phyloP scores from a whole-genome alignment of 129 eudicot genomes.

The Mikania micrantha region DNA sequence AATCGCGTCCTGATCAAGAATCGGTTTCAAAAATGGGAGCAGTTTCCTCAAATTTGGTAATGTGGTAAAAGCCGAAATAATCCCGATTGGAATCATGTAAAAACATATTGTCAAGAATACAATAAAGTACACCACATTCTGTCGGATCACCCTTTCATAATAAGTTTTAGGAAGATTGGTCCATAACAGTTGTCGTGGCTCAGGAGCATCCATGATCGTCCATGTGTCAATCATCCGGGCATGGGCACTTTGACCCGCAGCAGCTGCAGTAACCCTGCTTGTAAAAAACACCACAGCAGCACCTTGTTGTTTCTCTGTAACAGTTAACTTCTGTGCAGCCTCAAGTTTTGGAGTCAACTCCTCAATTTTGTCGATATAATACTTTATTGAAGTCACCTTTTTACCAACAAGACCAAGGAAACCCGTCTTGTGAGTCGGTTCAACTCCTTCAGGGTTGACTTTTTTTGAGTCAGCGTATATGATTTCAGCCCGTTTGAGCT shows the following conservation, averaged over 20 bases:
- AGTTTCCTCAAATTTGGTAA: constrained; percentile 52
- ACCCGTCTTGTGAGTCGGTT: constrained; percentile 52
- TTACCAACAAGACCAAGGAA: constrained; percentile 67
- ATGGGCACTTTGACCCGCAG: constrained; percentile 81
- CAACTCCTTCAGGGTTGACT: constrained; percentile 45
- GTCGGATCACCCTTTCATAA: constrained; percentile 58
- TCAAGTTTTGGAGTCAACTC: constrained; percentile 68
- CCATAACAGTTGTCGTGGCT: constrained; percentile 76
- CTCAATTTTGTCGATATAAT: constrained; percentile 46
- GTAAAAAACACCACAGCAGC: constrained; percentile 72
- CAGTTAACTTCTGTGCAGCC: constrained; percentile 60
- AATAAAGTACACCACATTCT: constrained; percentile 49
- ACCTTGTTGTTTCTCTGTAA: constrained; percentile 57
- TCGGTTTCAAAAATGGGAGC: constrained; percentile 62
- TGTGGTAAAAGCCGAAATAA: constrained; percentile 78
- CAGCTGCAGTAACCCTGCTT: constrained; percentile 59
- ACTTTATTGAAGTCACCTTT: constrained; percentile 67
- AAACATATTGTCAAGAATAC: constrained; percentile 73
- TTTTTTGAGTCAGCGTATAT: constrained; percentile 50
- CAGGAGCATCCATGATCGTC: constrained; percentile 82
- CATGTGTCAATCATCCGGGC: constrained; percentile 67
- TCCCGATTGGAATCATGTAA: constrained; percentile 82
- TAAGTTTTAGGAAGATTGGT: constrained; percentile 52
- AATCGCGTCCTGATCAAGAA: constrained; percentile 30
- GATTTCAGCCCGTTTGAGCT: constrained; percentile 63